Base-by-base conservation (phyloP, 805 yeast genomes). In the Ogataea populi-albae region DNA sequence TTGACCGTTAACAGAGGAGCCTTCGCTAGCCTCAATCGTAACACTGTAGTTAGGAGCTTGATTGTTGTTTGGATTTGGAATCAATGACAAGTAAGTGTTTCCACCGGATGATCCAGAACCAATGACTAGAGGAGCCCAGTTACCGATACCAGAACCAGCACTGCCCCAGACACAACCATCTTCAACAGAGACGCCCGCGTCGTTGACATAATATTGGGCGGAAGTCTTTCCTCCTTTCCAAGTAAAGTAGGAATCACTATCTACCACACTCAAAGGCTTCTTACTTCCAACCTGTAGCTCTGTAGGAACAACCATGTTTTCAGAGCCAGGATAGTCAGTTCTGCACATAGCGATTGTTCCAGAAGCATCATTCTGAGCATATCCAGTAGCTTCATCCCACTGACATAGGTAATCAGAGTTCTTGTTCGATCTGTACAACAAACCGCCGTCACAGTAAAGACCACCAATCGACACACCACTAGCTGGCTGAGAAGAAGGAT, bases 251-350 rank as follows among this genome's bases (percentile, higher is more conserved):
- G 70, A 55, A 48, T 69, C 81, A 60, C 79, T 76, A 64, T 87
- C 74, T 46, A 89, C 96, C 49, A 83, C 94, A 35, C 96, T 73
- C 50, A 88, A 68, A 39, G 83, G 81, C 55, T 72, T 63, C 24
- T 73, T 50, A 24, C 68, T 54, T 53, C 95, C 96, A 41, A 82
- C 84, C 22, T 61, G 62, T 35, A 89, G 83, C 45, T 77, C 69
- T 42, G 98, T 89, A 62, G 98, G 98, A 45, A 91, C 75, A 50
- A 81, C 94, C 98, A 91, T 93, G 77, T 88, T 88, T 73, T 91
- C 98, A 47, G 96, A 82, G 70, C 98, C 98, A 59, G 98, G 98
- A 78, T 91, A 91, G 65, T 91, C 98, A 45, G 98, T 91, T 73
- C 97, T 85, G 76, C 98, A 93, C 56, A 93, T 68, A 41, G 98